Evolutionary conservation across 306 rosid species (phyloP).

Genomic region (Begonia masoniana): DNA sequence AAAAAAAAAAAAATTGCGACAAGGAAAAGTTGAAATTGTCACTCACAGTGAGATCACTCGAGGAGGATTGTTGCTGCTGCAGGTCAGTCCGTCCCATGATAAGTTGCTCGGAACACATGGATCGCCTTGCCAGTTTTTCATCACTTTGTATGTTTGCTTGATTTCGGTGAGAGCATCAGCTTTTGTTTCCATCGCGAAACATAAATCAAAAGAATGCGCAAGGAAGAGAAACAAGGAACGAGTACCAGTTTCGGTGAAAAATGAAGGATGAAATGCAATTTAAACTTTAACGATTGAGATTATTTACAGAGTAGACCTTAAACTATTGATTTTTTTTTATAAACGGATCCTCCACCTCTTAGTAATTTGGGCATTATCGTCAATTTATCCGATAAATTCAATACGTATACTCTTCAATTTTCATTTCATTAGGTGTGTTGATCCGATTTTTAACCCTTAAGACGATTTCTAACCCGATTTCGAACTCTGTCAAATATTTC

Average conservation of each 20-base stretch:
- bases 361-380: too few relatives aligned
- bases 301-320: too few relatives aligned
- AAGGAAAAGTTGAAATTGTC: not conserved
- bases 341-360: too few relatives aligned
- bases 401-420: too few relatives aligned
- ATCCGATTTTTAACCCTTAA: too few relatives aligned
- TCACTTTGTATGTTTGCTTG: conserved; percentile 11
- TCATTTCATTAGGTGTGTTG: too few relatives aligned
- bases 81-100: conserved; percentile 20
- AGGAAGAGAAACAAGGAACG: not conserved
- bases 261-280: too few relatives aligned
- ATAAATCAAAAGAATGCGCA: not conserved
- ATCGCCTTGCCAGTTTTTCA: conserved; percentile 29
- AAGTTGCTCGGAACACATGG: conserved; percentile 18
- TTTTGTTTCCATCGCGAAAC: conserved; percentile 8
- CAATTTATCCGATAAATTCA: too few relatives aligned
- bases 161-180: conserved; percentile 14
- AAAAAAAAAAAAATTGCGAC: not conserved
- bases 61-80: conserved; percentile 6
- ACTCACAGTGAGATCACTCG: conserved; percentile 34
- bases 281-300: too few relatives aligned
- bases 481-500: too few relatives aligned
- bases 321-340: too few relatives aligned
- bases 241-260: not conserved
- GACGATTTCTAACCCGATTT: too few relatives aligned